Evolutionary conservation across 2,329 filamentous ascomycete genomes (phyloP).

Genomic region (Blastomyces parvus): DNA sequence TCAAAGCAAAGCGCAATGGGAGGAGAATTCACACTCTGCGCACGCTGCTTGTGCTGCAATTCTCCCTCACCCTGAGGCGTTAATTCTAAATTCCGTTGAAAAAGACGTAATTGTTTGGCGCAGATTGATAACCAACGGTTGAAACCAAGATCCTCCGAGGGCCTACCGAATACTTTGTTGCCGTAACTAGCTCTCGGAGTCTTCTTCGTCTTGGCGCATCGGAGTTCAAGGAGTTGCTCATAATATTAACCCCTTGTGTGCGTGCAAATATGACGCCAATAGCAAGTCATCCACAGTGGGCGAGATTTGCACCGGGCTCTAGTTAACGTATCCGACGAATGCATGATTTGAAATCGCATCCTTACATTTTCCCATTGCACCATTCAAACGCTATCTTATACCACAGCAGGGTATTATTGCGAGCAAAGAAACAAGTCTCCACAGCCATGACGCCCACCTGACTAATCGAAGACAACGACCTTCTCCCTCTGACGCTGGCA

Average conservation of each 20-base stretch:
- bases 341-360: background rate
- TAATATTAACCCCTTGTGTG: background rate
- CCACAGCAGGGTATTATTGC: background rate
- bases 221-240: background rate
- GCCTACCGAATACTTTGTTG: too few species aligned
- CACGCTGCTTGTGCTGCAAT: background rate
- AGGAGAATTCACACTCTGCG: background rate
- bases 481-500: too few species aligned
- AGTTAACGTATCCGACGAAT: background rate
- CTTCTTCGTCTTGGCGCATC: too few species aligned
- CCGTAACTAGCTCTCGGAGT: too few species aligned
- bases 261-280: background rate
- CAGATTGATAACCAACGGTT: background rate
- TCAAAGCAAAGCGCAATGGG: background rate
- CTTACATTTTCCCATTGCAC: background rate
- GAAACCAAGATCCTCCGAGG: background rate
- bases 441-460: background rate
- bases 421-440: background rate
- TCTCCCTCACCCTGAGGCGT: background rate
- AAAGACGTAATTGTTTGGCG: background rate
- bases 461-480: background rate
- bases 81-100: background rate
- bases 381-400: background rate
- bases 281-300: background rate
- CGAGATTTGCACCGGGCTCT: background rate